phyloP scores from a whole-genome alignment of 768 basidiomycete species.

The Russula sp. region DNA sequence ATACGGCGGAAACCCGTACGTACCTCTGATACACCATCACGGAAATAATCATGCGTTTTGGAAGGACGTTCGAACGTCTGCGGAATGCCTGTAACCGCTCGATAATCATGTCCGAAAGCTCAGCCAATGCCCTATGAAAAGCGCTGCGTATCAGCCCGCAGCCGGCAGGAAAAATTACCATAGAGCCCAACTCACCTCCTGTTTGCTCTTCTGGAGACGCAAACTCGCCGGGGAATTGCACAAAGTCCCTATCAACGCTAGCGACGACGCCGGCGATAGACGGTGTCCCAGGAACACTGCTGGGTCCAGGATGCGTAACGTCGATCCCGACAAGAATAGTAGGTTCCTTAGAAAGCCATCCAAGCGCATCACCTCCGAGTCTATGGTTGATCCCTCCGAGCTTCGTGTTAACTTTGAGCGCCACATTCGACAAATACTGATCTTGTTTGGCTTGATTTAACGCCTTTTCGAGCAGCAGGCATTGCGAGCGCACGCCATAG shows the following conservation, averaged over 20 bases:
- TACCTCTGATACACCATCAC: constrained; percentile 83
- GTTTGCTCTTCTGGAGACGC: constrained; percentile 56
- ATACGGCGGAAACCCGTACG: no score
- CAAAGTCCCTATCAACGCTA: constrained; percentile 64
- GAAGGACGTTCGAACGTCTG: constrained; percentile 49
- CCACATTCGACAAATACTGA: constrained; percentile 80
- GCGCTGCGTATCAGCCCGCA: neutral
- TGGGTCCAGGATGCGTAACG: constrained; percentile 75
- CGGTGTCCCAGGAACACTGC: constrained; percentile 65
- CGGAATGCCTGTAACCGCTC: constrained; percentile 63
- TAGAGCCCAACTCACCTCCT: constrained; percentile 36
- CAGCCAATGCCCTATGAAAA: constrained; percentile 64
- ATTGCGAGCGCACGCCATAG: constrained; percentile 73
- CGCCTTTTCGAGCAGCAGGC: constrained; percentile 65
- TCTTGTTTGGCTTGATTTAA: constrained; percentile 57
- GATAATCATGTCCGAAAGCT: constrained; percentile 62
- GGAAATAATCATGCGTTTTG: constrained; percentile 70
- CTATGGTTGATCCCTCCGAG: constrained; percentile 78
- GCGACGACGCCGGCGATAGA: constrained; percentile 84
- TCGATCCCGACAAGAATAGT: constrained; percentile 88
- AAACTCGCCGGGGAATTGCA: constrained; percentile 77
- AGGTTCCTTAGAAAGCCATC: constrained; percentile 60
- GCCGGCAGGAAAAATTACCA: no score
- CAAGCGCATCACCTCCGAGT: constrained; percentile 53
- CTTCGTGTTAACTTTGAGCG: constrained; percentile 80